Evolutionary conservation across 495 filamentous ascomycete genomes (phyloP), one percentile per base, ranked within the genome.

Genomic region (Xylaria acuta): DNA sequence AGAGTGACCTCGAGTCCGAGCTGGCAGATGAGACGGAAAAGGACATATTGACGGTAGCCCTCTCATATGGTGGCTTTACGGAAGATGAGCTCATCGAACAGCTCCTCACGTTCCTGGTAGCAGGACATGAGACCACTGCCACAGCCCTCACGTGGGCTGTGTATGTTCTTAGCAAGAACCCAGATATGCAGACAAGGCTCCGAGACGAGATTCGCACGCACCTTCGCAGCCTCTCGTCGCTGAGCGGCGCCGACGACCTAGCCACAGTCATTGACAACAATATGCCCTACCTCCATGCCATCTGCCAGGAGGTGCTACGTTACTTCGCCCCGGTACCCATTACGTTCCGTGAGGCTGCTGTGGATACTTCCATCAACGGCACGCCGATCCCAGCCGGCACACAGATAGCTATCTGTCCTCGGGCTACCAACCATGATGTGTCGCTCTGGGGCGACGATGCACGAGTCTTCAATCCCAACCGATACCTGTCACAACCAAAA

Each of bases 101-200:
- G 75, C 85, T 93, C 76, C 93, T 94, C 91, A 95, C 92, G 6
- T 94, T 95, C 80, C 86, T 94, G 5, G 90, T 88, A 2, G 93
- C 93, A 0, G 93, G 93, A 12, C 93, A 95, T 75, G 93, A 93
- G 82, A 82, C 80, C 4, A 81, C 82, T 5, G 80, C 82, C 9
- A 80, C 80, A 1, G 74, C 81, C 0, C 76, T 85, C 72, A 80
- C 75, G 0, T 85, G 81, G 83, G 80, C 80, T 0, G 54, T 83
- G 5, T 81, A 82, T 59, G 49, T 79, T 40, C 77, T 84, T 34
- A 80, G 80, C 49, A 74, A 80, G 9, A 71, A 82, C 45, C 80
- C 76, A 9, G 79, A 81, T 0, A 70, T 84, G 22, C 83, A 84
- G 68, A 71, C 63, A 1, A 71, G 67, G 14, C 78, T 85, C 22